Evolutionary conservation across 1,284 basidiomycete species (phyloP), one percentile per base, ranked within the genome.

Genomic region (Fomitopsis schrenkii): DNA sequence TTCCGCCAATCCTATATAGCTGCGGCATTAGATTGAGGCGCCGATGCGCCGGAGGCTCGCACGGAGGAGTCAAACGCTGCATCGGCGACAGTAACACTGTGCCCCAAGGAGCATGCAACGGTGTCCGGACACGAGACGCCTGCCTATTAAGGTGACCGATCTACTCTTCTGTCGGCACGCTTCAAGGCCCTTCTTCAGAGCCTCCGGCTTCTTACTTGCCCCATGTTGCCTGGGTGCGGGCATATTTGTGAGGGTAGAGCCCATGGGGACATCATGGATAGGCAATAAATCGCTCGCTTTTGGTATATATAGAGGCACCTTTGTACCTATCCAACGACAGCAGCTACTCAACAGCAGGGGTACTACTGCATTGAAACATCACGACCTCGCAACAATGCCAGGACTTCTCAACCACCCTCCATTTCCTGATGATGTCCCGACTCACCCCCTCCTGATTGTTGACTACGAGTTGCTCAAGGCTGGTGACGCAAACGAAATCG

Each of bases 361-460:
- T 33, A 38, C 8, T 19, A 5, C 35, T 10, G 22, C 5, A 5
- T 22, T 36, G 26, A 1, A 33, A 22, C 48, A 59, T 19, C 7
- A n/a, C 46, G 8, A 57, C 57, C 8, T 28, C 35, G 19, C 15
- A 33, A 52, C 22, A 38, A 61, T 61, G 60, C 55, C 60, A 5
- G 55, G 55, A 36, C 56, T 48, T 19, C 45, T 50, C 28, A 22
- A 17, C 19, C 19, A 53, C 19, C 60, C 60, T 3, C 61, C 61
- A 3, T 62, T 59, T 45, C 61, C 61, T 28, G 61, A 59, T 8
- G 26, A 59, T 36, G 57, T 62, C 53, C 61, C 61, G n/a, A 59
- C 61, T 7, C 57, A 62, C 42, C 61, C 61, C 9, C 50, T 62
- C 38, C 52, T 62, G 30, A 40, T 59, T 19, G 33, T 62, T 1